Conservation (phyloP, 2,329 filamentous ascomycete species). For the Nemania abortiva region DNA sequence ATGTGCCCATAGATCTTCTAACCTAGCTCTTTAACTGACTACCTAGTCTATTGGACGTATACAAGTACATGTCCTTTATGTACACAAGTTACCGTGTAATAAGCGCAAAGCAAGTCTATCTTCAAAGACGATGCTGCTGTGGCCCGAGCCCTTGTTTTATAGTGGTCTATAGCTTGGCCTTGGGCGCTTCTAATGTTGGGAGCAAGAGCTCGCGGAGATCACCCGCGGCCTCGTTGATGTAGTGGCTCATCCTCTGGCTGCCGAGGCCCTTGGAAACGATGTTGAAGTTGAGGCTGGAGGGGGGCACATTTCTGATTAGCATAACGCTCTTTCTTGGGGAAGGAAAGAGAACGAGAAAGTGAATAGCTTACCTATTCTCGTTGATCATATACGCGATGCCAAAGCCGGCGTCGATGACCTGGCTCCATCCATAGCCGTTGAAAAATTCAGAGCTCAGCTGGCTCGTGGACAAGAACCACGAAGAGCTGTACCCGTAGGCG, state of each 20-base stretch:
- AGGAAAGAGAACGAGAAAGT: neutral
- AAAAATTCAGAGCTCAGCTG: constrained; percentile 98
- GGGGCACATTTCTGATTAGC: constrained; percentile 38
- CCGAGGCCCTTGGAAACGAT: constrained; percentile 94
- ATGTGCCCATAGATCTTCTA: constrained; percentile 1
- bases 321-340: neutral
- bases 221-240: constrained; percentile 90
- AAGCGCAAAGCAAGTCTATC: constrained; percentile 19
- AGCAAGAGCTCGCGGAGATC: constrained; percentile 90
- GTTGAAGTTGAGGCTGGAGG: constrained; percentile 90
- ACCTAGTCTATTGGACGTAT: constrained; percentile 24
- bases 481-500: constrained; percentile 83
- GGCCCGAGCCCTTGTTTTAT: neutral
- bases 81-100: neutral
- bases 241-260: constrained; percentile 90
- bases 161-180: constrained; percentile 82
- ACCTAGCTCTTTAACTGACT: neutral
- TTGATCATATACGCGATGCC: constrained; percentile 99
- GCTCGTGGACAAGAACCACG: constrained; percentile 89
- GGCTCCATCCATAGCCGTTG: constrained; percentile 98
- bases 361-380: constrained; percentile 80
- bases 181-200: constrained; percentile 81
- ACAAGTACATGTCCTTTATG: neutral
- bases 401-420: constrained; percentile 95
- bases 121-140: neutral